phyloP scores from a whole-genome alignment of 2,329 filamentous ascomycete genomes.

The Niveomyces coronatus region DNA sequence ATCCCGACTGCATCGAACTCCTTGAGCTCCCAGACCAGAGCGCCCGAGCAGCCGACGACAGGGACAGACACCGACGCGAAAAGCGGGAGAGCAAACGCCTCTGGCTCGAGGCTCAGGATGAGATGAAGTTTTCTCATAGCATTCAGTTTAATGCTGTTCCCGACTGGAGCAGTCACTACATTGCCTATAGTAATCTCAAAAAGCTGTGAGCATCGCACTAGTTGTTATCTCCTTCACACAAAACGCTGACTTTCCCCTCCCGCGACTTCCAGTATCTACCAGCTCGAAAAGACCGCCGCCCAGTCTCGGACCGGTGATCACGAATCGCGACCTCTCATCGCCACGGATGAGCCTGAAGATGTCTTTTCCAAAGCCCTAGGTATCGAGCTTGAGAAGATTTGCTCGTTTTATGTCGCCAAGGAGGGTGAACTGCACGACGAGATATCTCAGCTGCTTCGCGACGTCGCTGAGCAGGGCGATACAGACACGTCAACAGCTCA shows the following conservation, averaged over 20 bases:
- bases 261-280: constrained; percentile 97
- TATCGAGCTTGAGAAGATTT: constrained; percentile 87
- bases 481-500: constrained; percentile 30
- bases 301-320: constrained; percentile 55
- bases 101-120: constrained; percentile 63
- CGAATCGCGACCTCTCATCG: constrained; percentile 77
- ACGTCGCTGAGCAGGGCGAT: constrained; percentile 57
- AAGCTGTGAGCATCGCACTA: constrained; percentile 61
- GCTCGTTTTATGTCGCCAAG: constrained; percentile 81
- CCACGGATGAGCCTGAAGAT: constrained; percentile 62
- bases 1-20: constrained; percentile 29
- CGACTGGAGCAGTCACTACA: constrained; percentile 98
- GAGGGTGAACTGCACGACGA: constrained; percentile 80
- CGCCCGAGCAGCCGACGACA: background rate
- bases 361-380: constrained; percentile 76
- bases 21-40: constrained; percentile 24
- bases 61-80: constrained; percentile 16
- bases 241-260: no score
- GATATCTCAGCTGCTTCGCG: constrained; percentile 63
- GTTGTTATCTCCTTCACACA: no score
- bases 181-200: constrained; percentile 97
- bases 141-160: constrained; percentile 99
- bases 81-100: constrained; percentile 54
- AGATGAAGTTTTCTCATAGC: constrained; percentile 99
- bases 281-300: constrained; percentile 77